phyloP scores from a whole-genome alignment of 2,329 filamentous ascomycete species.

The Penicillium expansum region DNA sequence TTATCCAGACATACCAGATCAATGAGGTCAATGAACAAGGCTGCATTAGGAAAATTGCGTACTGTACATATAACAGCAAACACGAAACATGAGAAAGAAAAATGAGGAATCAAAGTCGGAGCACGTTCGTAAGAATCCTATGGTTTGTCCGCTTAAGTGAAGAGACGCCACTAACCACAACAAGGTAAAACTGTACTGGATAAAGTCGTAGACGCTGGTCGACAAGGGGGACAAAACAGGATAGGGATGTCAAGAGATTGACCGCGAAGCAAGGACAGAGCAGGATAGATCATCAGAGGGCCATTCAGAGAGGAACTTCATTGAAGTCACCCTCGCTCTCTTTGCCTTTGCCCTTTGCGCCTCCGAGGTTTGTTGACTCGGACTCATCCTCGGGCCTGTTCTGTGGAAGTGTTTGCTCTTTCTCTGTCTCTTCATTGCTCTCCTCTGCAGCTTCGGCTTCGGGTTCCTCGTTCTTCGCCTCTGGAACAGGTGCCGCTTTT shows the following conservation, averaged over 20 bases:
- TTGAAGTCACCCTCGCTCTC: slow-evolving; percentile 37
- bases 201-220: slow-evolving; percentile 18
- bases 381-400: slow-evolving; percentile 23
- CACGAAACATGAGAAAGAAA: slow-evolving; percentile 13
- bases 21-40: slow-evolving; percentile 4
- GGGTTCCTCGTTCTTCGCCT: slow-evolving; percentile 18
- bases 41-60: slow-evolving; percentile 18
- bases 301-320: slow-evolving; percentile 33
- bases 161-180: slow-evolving; percentile 11
- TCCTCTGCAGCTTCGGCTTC: slow-evolving; percentile 9
- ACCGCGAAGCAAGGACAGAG: slow-evolving; percentile 4
- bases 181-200: slow-evolving; percentile 17
- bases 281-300: slow-evolving; percentile 2
- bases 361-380: slow-evolving; percentile 13
- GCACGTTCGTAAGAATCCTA: slow-evolving; percentile 15
- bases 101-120: slow-evolving; percentile 3
- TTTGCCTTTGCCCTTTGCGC: slow-evolving; percentile 30
- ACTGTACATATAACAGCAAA: slow-evolving; percentile 19
- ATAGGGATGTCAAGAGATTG: neutral
- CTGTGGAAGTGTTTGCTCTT: slow-evolving; percentile 27
- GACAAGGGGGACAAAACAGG: neutral
- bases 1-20: neutral
- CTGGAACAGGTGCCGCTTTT: slow-evolving; percentile 3
- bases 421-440: slow-evolving; percentile 23
- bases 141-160: slow-evolving; percentile 3